A percentile compares a stretch with the other conserved stretches of the same genome.
These are phyloP conservation scores for Mycena floridula DNA, from an alignment of 768 basidiomycete species.

Conservation along the genomic window DNA sequence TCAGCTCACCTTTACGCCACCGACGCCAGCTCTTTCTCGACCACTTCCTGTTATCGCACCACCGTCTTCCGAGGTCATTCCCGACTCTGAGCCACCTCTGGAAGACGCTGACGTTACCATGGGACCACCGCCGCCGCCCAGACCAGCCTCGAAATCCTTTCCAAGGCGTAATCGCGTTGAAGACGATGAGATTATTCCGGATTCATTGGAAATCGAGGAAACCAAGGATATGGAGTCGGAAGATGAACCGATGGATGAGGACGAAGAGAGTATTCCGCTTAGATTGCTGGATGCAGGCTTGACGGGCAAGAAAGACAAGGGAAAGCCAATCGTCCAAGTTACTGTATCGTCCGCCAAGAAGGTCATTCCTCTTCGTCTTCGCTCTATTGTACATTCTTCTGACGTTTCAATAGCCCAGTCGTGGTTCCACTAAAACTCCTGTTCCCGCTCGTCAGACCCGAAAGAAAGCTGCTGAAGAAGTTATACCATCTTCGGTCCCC, in stretches of 20 bases:
- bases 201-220: slow-evolving; percentile 20
- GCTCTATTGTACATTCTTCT: too few species aligned
- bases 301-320: too few species aligned
- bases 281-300: too few species aligned
- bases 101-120: neutral
- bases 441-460: too few species aligned
- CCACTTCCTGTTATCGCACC: neutral
- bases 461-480: neutral
- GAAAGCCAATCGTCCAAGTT: too few species aligned
- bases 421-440: neutral
- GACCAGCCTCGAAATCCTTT: neutral
- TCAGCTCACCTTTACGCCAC: neutral
- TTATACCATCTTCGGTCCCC: neutral
- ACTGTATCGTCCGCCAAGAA: neutral
- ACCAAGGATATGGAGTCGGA: slow-evolving; percentile 5
- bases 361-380: neutral
- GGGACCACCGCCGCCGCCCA: neutral
- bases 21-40: neutral
- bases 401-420: too few species aligned
- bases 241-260: neutral
- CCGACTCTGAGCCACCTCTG: neutral
- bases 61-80: neutral
- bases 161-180: neutral
- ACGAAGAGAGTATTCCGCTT: too few species aligned
- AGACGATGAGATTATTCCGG: slow-evolving; percentile 18